Base-by-base conservation (phyloP, 345 rosid species). In the Hevea brasiliensis region DNA sequence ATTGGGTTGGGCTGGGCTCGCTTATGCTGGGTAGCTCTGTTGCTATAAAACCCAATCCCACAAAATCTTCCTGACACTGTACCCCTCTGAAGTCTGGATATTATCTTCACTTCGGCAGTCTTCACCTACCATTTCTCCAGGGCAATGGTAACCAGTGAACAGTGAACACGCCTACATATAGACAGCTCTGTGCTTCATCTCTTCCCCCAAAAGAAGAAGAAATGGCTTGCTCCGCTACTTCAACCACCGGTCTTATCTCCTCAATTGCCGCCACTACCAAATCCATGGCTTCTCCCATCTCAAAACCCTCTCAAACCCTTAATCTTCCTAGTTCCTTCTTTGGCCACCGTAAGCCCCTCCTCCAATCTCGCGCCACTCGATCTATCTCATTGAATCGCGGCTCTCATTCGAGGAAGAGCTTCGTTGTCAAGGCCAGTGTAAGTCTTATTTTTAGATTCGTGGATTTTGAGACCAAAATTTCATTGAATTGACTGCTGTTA, bases 171-270 rank as follows among this genome's bases (percentile, higher is more conserved):
- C n/a, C n/a, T n/a, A n/a, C n/a, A n/a, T n/a, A n/a, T n/a, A n/a
- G n/a, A n/a, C n/a, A n/a, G n/a, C 37, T 32, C 37, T 32, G 3
- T 32, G 37, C 37, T 32, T 32, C 37, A 32, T 32, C 37, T 32
- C 37, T 32, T 32, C 37, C 37, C 2, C 37, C 37, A 32, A 1
- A 17, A 59, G 32, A 3, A 12, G 14, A 10, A 48, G 51, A 26
- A 61, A 92, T 90, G 97, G 94, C 97, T 57, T 85, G 89, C 88
- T 63, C 93, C 23, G 87, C 93, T 71, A 76, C 90, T 68, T 77
- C 96, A 18, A 67, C 94, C 29, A 63, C 97, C 29, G 64, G 88
- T 74, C 84, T 90, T 62, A 48, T 89, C 78, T 84, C 90, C 81
- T 83, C 88, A 9, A 77, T 85, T 64, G 66, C 93, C 13, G 69